Evolutionary conservation across 805 yeast species (phyloP).

Genomic region (Yarrowia sp.): DNA sequence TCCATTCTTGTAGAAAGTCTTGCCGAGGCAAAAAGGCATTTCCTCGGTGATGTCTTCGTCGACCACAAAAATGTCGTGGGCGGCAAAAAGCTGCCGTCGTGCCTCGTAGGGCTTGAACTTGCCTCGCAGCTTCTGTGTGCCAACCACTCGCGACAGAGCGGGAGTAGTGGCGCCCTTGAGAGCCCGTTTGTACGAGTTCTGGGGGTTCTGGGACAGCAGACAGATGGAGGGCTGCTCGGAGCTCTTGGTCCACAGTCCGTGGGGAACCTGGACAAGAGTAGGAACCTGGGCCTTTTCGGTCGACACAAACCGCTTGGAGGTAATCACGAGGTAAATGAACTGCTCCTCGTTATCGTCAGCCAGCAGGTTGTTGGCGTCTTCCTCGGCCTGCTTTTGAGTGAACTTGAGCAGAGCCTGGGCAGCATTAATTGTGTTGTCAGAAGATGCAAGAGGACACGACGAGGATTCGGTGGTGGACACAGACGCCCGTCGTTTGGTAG

Average conservation of each 20-base stretch:
- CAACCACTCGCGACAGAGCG: slow-evolving; percentile 49
- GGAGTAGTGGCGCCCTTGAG: slow-evolving; percentile 34
- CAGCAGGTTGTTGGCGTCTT: slow-evolving; percentile 44
- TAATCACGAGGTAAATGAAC: slow-evolving; percentile 56
- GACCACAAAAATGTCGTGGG: slow-evolving; percentile 73
- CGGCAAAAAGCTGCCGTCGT: slow-evolving; percentile 65
- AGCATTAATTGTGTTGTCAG: slow-evolving; percentile 39
- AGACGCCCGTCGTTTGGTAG: slow-evolving; percentile 14
- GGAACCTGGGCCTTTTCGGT: slow-evolving; percentile 50
- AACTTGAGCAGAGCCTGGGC: slow-evolving; percentile 60
- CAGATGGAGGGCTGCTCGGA: slow-evolving; percentile 51
- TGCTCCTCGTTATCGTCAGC: slow-evolving; percentile 56
- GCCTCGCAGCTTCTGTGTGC: slow-evolving; percentile 73
- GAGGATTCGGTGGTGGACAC: neutral
- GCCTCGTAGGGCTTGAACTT: slow-evolving; percentile 86
- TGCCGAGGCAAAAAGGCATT: slow-evolving; percentile 81
- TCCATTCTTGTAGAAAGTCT: slow-evolving; percentile 60
- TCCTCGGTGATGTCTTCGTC: slow-evolving; percentile 79
- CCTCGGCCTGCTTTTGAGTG: slow-evolving; percentile 41
- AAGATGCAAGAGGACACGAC: neutral
- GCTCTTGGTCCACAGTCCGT: slow-evolving; percentile 43
- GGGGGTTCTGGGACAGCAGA: slow-evolving; percentile 68
- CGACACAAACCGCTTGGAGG: slow-evolving; percentile 62
- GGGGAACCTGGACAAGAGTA: slow-evolving; percentile 42
- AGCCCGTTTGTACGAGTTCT: slow-evolving; percentile 41